Evolutionary conservation across 306 rosid genomes (phyloP).

Genomic region (Begonia loranthoides): DNA sequence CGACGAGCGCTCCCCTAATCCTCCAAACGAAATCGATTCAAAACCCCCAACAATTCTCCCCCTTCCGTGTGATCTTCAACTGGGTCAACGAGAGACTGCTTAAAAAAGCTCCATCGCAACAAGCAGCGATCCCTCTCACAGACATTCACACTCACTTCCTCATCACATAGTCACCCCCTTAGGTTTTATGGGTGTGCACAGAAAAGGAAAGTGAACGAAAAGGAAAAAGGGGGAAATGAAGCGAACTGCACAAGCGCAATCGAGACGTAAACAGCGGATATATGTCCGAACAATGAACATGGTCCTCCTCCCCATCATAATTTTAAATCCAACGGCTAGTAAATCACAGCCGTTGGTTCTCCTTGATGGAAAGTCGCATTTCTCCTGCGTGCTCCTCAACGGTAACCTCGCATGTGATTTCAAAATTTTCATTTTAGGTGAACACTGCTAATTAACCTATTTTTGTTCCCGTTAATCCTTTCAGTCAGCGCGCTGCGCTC

Average conservation of each 20-base stretch:
- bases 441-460: neutral
- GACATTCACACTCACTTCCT: constrained; percentile 2
- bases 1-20: neutral
- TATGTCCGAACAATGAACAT: constrained; percentile 20
- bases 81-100: constrained; percentile 17
- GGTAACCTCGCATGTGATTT: constrained; percentile 30
- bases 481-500: too few relatives aligned
- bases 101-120: constrained; percentile 17
- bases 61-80: constrained; percentile 6
- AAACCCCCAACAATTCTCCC: neutral
- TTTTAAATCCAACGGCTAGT: constrained; percentile 38
- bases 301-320: neutral
- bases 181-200: neutral
- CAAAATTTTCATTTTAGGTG: constrained; percentile 5
- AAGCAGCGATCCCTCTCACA: constrained; percentile 16
- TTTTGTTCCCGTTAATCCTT: too few relatives aligned
- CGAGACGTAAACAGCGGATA: constrained; percentile 26
- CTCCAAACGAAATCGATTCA: constrained; percentile 11
- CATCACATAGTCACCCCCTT: neutral
- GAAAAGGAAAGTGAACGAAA: neutral
- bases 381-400: constrained; percentile 17
- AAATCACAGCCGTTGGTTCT: constrained; percentile 19
- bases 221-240: constrained; percentile 1
- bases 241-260: constrained; percentile 12
- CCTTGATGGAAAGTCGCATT: constrained; percentile 25